These are phyloP conservation scores for Sarocladium brachiariae DNA, from an alignment of 2,329 filamentous ascomycete species.

Conservation along the genomic window DNA sequence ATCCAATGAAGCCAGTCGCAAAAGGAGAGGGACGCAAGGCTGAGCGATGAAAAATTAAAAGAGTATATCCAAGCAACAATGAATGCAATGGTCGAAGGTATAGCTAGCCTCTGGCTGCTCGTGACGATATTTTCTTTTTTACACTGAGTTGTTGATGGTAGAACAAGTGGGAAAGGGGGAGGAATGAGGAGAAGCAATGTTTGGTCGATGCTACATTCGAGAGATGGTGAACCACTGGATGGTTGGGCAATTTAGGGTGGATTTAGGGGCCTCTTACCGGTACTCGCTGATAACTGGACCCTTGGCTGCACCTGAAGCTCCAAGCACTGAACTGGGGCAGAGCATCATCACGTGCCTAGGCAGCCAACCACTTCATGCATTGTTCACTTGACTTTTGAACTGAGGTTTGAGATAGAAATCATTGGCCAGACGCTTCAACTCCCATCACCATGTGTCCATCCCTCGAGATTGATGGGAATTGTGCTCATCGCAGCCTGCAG, in stretches of 20 bases:
- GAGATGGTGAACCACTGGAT: constrained; percentile 1
- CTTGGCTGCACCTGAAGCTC: background rate
- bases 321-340: background rate
- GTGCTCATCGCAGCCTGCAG: too few relatives aligned
- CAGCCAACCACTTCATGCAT: background rate
- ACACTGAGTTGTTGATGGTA: background rate
- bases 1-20: background rate
- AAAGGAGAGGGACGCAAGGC: background rate
- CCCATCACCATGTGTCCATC: too few relatives aligned
- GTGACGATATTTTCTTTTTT: background rate
- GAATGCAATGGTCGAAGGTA: background rate
- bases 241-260: background rate
- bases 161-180: constrained; percentile 3
- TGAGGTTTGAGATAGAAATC: background rate
- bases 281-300: background rate
- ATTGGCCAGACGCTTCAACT: too few relatives aligned
- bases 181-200: constrained; percentile 1
- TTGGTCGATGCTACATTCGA: background rate
- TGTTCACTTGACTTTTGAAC: background rate
- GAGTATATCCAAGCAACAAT: background rate
- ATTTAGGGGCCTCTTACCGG: constrained; percentile 1
- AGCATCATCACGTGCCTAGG: constrained; percentile 2
- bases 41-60: too few relatives aligned
- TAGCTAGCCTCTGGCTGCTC: background rate
- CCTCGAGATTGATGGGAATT: too few relatives aligned